Evolutionary conservation across 139 green algal species (phyloP).

Genomic region (Chlorella vulgaris): DNA sequence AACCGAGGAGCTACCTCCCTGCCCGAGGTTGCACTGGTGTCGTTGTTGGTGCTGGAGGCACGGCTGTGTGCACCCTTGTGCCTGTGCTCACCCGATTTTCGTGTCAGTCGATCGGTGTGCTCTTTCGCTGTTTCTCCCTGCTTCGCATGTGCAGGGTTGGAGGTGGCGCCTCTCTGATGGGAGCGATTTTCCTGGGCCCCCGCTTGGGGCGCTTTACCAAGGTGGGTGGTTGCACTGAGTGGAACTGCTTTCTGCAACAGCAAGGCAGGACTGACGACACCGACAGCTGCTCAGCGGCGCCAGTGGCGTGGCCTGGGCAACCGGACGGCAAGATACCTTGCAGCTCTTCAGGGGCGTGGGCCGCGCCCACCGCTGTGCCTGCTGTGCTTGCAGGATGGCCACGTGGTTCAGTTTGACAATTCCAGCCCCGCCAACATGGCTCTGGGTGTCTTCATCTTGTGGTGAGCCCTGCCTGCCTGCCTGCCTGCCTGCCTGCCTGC

Average conservation of each 20-base stretch:
- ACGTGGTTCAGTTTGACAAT: slow-evolving; percentile 22
- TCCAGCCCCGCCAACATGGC: slow-evolving; percentile 32
- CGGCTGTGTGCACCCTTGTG: too few species aligned
- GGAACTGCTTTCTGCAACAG: background rate
- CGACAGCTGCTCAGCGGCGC: too few species aligned
- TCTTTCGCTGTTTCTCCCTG: too few species aligned
- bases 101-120: too few species aligned
- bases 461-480: slow-evolving; percentile 29
- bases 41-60: slow-evolving; percentile 54
- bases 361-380: background rate
- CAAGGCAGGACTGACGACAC: background rate
- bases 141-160: too few species aligned
- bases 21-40: too few species aligned
- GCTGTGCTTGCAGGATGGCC: slow-evolving; percentile 17
- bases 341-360: too few species aligned
- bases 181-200: slow-evolving; percentile 63
- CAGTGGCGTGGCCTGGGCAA: too few species aligned
- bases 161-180: slow-evolving; percentile 50
- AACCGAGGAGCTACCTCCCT: too few species aligned
- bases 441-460: slow-evolving; percentile 79
- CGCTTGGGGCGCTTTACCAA: slow-evolving; percentile 64
- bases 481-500: too few species aligned
- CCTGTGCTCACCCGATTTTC: too few species aligned
- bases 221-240: background rate
- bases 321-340: too few species aligned